A percentile compares a stretch with the other conserved stretches of the same genome.
Conservation (phyloP, 441 rosid genomes). For the Pelargonium australe region DNA sequence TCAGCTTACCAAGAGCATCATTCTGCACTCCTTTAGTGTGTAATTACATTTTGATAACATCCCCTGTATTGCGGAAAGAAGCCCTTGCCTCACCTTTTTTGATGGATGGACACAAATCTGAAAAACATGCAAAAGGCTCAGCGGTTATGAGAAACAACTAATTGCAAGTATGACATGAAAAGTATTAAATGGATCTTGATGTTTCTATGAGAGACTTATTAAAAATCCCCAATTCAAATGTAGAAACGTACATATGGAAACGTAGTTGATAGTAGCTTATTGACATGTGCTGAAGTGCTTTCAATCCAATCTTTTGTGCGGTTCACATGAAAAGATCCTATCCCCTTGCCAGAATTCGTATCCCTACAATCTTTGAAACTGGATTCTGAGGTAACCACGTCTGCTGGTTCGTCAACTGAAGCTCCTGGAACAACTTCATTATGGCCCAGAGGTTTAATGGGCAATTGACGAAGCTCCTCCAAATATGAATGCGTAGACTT, state of each 20-base stretch:
- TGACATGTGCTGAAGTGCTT: constrained; percentile 58
- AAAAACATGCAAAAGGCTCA: constrained; percentile 17
- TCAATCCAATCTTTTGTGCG: constrained; percentile 82
- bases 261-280: constrained; percentile 57
- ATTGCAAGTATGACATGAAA: background rate
- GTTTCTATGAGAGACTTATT: background rate
- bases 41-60: constrained; percentile 54
- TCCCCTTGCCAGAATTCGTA: constrained; percentile 27
- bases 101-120: constrained; percentile 84
- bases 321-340: constrained; percentile 57
- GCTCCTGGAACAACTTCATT: constrained; percentile 27
- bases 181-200: constrained; percentile 5
- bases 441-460: constrained; percentile 37
- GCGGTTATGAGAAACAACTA: background rate
- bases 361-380: constrained; percentile 27
- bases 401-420: constrained; percentile 28
- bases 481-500: constrained; percentile 47
- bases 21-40: constrained; percentile 57
- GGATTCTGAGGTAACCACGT: constrained; percentile 21
- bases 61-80: constrained; percentile 67
- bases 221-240: constrained; percentile 23
- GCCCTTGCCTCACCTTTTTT: constrained; percentile 57
- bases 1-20: constrained; percentile 72
- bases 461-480: constrained; percentile 60
- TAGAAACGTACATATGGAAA: constrained; percentile 69